A percentile compares a stretch with the other conserved stretches of the same genome.
These are phyloP conservation scores for Coniferiporia sulphurascens DNA, from an alignment of 1,284 basidiomycete genomes.

Conservation along the genomic window DNA sequence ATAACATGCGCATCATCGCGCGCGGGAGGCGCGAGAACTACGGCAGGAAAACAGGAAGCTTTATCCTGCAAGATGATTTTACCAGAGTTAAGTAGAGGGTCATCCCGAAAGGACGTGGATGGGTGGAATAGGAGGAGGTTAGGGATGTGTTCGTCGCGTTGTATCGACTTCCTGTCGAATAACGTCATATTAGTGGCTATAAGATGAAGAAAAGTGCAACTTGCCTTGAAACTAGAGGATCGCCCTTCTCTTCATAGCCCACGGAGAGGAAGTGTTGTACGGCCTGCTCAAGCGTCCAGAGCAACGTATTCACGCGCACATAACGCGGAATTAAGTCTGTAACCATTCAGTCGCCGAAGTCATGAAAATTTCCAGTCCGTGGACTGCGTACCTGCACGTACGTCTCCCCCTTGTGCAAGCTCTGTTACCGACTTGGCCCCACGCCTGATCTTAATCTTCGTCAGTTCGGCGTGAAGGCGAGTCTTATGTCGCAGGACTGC, in stretches of 20 bases:
- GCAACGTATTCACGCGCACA: slow-evolving; percentile 76
- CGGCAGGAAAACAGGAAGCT: slow-evolving; percentile 94
- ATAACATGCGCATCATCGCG: slow-evolving; percentile 58
- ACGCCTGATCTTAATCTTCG: slow-evolving; percentile 77
- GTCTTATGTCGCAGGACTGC: slow-evolving; percentile 82
- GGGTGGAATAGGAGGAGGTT: slow-evolving; percentile 78
- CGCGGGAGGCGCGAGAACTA: slow-evolving; percentile 65
- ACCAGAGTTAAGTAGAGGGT: slow-evolving; percentile 63
- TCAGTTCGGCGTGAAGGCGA: slow-evolving; percentile 80
- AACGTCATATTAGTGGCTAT: not conserved
- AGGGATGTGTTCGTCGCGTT: slow-evolving; percentile 73
- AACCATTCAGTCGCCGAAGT: slow-evolving; percentile 4
- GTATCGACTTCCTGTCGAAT: slow-evolving; percentile 51
- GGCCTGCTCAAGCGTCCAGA: slow-evolving; percentile 61
- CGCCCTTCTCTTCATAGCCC: slow-evolving; percentile 43
- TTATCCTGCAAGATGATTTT: slow-evolving; percentile 95
- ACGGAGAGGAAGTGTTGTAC: slow-evolving; percentile 45
- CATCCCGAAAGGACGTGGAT: slow-evolving; percentile 53
- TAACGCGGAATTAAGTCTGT: slow-evolving; percentile 76
- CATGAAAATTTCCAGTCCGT: not conserved
- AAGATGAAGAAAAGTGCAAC: slow-evolving; percentile 17
- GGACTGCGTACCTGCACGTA: slow-evolving; percentile 49
- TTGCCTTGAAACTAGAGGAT: slow-evolving; percentile 49
- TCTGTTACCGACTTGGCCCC: slow-evolving; percentile 65
- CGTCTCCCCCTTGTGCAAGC: slow-evolving; percentile 57